Conservation (phyloP, 1,284 basidiomycete species). For the Omphalotus olearius region DNA sequence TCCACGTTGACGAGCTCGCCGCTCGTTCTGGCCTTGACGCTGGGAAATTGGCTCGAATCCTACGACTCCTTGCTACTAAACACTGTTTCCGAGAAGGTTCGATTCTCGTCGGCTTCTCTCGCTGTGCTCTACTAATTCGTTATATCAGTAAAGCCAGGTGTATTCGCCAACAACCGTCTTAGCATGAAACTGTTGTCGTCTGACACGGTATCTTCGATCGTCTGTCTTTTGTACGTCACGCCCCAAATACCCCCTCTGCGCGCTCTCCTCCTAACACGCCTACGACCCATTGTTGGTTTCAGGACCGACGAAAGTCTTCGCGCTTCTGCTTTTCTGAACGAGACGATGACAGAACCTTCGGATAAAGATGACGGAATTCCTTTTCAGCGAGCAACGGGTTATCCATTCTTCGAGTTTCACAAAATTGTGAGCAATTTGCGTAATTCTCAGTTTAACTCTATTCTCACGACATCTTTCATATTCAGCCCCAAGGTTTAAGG, state of each 20-base stretch:
- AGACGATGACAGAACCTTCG: slow-evolving; percentile 5
- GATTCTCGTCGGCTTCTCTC: not conserved
- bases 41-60: slow-evolving; percentile 25
- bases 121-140: not conserved
- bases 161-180: slow-evolving; percentile 32
- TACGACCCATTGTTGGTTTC: not conserved
- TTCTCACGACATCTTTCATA: not conserved
- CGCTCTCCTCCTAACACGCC: too few relatives aligned
- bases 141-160: slow-evolving; percentile 14
- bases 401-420: slow-evolving; percentile 9
- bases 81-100: slow-evolving; percentile 29
- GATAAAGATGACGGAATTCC: slow-evolving; percentile 8
- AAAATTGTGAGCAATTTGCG: not conserved
- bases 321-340: slow-evolving; percentile 10
- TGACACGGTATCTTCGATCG: slow-evolving; percentile 21
- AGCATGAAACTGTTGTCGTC: slow-evolving; percentile 24
- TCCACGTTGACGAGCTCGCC: slow-evolving; percentile 23
- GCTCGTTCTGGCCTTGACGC: slow-evolving; percentile 19
- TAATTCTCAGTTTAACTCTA: too few relatives aligned
- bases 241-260: not conserved
- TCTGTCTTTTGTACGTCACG: slow-evolving; percentile 2
- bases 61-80: slow-evolving; percentile 28
- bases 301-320: slow-evolving; percentile 20
- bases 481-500: slow-evolving; percentile 2
- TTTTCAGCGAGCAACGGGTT: slow-evolving; percentile 10